phyloP scores from a whole-genome alignment of 2,329 filamentous ascomycete species.

The Fusarium sp. region DNA sequence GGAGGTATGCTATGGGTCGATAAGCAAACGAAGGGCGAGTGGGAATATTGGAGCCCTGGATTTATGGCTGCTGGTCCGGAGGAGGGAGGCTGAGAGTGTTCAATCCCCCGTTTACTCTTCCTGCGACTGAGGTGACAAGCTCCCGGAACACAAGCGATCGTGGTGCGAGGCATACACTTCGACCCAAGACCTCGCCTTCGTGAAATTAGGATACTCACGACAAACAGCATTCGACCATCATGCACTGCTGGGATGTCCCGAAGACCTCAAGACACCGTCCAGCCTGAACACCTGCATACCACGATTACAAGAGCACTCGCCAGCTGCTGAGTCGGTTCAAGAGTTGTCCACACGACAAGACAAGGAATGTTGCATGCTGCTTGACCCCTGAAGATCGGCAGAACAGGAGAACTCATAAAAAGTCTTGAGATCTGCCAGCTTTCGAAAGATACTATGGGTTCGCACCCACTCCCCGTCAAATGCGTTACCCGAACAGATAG shows the following conservation, averaged over 20 bases:
- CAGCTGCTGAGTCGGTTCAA: not conserved
- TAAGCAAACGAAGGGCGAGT: constrained; percentile 79
- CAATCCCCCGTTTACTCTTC: not conserved
- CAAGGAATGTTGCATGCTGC: not conserved
- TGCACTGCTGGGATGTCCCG: not conserved
- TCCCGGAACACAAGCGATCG: not conserved
- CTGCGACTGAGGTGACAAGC: not conserved
- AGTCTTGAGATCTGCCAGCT: not conserved
- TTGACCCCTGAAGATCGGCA: not conserved
- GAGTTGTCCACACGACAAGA: not conserved
- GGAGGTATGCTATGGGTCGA: constrained; percentile 97
- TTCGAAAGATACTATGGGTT: not conserved
- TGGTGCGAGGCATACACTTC: not conserved
- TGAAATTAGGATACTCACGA: no score
- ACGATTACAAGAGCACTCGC: not conserved
- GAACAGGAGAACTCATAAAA: not conserved
- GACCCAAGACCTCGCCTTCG: not conserved
- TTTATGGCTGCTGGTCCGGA: constrained; percentile 66
- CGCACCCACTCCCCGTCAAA: not conserved
- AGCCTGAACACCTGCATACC: not conserved
- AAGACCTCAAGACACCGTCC: not conserved
- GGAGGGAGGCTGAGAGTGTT: constrained; percentile 30
- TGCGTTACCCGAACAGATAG: not conserved
- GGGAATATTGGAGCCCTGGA: constrained; percentile 92
- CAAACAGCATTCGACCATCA: not conserved